phyloP scores from a whole-genome alignment of 805 yeast genomes.

The Scheffersomyces stipitis region DNA sequence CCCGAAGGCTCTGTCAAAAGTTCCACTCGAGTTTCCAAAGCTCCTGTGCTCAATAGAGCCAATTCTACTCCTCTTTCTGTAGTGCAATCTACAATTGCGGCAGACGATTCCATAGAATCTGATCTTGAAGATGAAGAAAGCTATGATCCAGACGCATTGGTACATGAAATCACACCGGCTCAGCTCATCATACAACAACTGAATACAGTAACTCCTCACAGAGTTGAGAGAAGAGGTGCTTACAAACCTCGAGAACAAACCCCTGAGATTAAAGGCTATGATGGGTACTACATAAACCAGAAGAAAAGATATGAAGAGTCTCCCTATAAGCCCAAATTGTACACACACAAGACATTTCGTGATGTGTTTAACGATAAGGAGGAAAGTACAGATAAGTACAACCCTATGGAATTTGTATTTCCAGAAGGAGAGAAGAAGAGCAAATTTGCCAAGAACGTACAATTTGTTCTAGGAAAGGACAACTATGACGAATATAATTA shows the following conservation, averaged over 20 bases:
- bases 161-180: constrained; percentile 40
- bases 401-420: constrained; percentile 43
- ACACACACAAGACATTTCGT: constrained; percentile 39
- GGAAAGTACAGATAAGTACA: constrained; percentile 28
- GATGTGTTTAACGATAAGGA: constrained; percentile 36
- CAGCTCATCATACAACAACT: constrained; percentile 18
- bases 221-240: constrained; percentile 2
- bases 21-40: not conserved
- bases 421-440: constrained; percentile 22
- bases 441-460: constrained; percentile 28
- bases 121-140: not conserved
- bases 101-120: no score
- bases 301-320: constrained; percentile 35
- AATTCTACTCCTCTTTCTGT: not conserved
- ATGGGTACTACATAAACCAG: constrained; percentile 39
- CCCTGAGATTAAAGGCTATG: constrained; percentile 4
- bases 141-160: constrained; percentile 24
- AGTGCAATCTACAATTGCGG: not conserved
- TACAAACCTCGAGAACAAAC: not conserved
- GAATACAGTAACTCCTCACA: constrained; percentile 1
- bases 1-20: not conserved
- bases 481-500: constrained; percentile 38
- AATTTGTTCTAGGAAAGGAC: constrained; percentile 28
- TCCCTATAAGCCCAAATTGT: constrained; percentile 31
- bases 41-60: not conserved